Percentiles rank a stretch among this genome's conserved stretches.
These are phyloP conservation scores for Chaetomium strumarium DNA, from an alignment of 2,329 filamentous ascomycete genomes.

Conservation along the genomic window DNA sequence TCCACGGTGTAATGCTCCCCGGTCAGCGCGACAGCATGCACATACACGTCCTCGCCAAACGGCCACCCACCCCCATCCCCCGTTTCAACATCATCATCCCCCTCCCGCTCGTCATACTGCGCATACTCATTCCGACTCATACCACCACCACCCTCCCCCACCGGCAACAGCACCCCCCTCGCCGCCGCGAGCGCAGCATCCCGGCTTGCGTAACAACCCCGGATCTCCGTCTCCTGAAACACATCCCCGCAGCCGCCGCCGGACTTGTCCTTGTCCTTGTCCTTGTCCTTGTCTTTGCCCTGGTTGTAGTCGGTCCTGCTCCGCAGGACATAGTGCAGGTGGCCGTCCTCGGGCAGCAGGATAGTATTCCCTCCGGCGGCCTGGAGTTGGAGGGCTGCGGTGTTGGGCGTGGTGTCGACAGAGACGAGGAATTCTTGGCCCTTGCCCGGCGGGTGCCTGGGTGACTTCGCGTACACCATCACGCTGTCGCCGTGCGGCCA, in stretches of 20 bases:
- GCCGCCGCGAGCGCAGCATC: constrained; percentile 33
- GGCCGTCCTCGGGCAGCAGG: constrained; percentile 24
- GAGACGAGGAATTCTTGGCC: constrained; percentile 35
- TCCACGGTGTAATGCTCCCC: constrained; percentile 37
- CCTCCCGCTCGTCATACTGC: constrained; percentile 27
- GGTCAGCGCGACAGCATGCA: constrained; percentile 37
- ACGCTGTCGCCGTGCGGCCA: constrained; percentile 37
- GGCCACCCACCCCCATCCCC: constrained; percentile 33
- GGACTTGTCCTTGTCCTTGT: no score
- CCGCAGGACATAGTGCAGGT: constrained; percentile 39
- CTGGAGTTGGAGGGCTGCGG: constrained; percentile 25
- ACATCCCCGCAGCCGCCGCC: no score
- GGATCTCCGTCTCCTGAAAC: constrained; percentile 34
- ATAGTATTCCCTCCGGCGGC: constrained; percentile 14
- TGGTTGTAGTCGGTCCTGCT: constrained; percentile 37
- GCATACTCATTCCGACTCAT: constrained; percentile 25
- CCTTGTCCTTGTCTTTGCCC: no score
- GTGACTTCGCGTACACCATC: constrained; percentile 33
- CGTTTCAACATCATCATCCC: constrained; percentile 12
- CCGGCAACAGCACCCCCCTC: constrained; percentile 25
- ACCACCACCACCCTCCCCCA: constrained; percentile 9
- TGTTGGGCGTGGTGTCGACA: constrained; percentile 35
- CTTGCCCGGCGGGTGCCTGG: no score
- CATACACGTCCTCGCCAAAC: constrained; percentile 39
- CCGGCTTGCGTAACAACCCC: constrained; percentile 33